Evolutionary conservation across 1,284 basidiomycete species (phyloP), one percentile per base, ranked within the genome.

Genomic region (Schizophyllum amplum): DNA sequence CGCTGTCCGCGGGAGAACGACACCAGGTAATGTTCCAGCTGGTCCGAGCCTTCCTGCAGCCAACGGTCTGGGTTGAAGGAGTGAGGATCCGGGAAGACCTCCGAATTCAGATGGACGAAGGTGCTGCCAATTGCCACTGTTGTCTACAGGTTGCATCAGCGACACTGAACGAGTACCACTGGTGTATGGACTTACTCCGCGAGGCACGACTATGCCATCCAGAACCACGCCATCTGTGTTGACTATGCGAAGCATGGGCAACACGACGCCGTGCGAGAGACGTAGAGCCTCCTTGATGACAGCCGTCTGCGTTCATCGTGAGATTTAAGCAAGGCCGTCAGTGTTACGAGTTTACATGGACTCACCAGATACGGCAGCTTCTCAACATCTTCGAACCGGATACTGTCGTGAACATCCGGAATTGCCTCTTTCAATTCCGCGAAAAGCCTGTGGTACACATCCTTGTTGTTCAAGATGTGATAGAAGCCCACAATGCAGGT

Each of bases 21-120:
- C 17, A 72, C 66, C 21, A 73, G 54, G 60, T 69, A 66, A 15
- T 62, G 65, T 20, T 69, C 68, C n/a, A 71, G 59, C 6, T 61
- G 58, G 42, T 52, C 59, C 4, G 64, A 64, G 46, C 65, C 59
- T 1, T 64, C 58, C 20, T 66, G 55, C 13, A 73, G 61, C 72
- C 72, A 74, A 42, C 72, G 61, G 54, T 71, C 69, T 2, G 77
- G 76, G 15, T 60, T 62, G 59, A 78, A 78, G 1, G 58, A 61
- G 7, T 68, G 59, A 1, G 76, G 72, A n/a, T 68, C 54, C 15
- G 64, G 64, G 56, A 70, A 73, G 26, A 71, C 23, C 26, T 55
- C 56, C 9, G 62, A 42, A 23, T 47, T 23, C 17, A 22, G 21
- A 2, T 23, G 26, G 2, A 9, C 22, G 21, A 54, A n/a, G 33